Base-by-base conservation (phyloP, 257 asterid genomes). In the Jacaranda mimosifolia region DNA sequence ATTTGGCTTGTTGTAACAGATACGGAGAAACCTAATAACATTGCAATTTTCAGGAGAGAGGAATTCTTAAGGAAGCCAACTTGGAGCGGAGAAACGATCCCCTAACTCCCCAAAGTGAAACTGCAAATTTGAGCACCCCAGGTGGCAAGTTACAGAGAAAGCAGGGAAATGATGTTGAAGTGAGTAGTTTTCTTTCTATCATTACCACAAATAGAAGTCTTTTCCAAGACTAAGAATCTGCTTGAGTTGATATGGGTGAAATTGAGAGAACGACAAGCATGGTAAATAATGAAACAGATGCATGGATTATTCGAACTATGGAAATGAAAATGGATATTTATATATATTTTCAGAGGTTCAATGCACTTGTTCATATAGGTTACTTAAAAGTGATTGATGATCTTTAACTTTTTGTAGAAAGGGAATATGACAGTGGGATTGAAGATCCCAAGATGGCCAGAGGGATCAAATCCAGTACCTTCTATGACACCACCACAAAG, bases 11-110 rank as follows among this genome's bases (percentile, higher is more conserved):
- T 48, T 53, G 21, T 68, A 15, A 57, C 36, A 14, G 51, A 18
- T 68, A 32, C 45, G 9, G 39, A 55, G 73, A 67, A 56, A 67
- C 57, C 82, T 77, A 68, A 80, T 13, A 60, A 32, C 36, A 45
- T 51, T 83, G 74, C 15, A 60, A 45, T 81, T 72, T 83, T 74
- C 91, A 96, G 99, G 98, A 96, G 86, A 89, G 99, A 82, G 84
- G 95, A 68, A 85, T 96, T 70, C 97, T 91, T 39, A 93, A 86
- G 82, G 99, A 93, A 84, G 90, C 97, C 43, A 90, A 73, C 80
- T 74, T 87, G 86, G 97, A 90, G 78, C 89, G 73, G 77, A 89
- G 83, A 82, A 72, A 59, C 26, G 79, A 77, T 15, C 58, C 68
- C 40, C 69, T 39, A 55, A 76, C 70, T 65, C 78, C 83, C 70